A percentile compares a stretch with the other conserved stretches of the same genome.
phyloP scores from a whole-genome alignment of 129 eudicot species.

The Flaveria sonorensis region DNA sequence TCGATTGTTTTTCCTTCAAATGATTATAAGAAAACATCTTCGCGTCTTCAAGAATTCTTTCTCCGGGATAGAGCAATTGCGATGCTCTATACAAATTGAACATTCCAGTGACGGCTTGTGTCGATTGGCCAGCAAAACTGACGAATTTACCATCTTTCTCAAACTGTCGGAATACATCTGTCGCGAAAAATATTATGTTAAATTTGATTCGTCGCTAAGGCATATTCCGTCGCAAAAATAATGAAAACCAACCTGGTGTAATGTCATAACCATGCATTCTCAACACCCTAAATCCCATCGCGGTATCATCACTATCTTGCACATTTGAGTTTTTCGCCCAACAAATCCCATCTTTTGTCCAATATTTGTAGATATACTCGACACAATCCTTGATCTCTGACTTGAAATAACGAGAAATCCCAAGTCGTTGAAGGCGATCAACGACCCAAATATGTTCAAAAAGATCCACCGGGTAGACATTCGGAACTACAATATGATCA shows the following conservation, averaged over 20 bases:
- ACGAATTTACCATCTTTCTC: constrained; percentile 73
- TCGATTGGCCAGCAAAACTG: constrained; percentile 79
- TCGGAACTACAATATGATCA: constrained; percentile 58
- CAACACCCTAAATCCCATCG: constrained; percentile 88
- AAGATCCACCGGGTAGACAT: constrained; percentile 93
- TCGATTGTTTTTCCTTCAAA: constrained; percentile 60
- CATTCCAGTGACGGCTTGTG: constrained; percentile 95
- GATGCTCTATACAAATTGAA: constrained; percentile 79
- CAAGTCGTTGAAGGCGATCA: constrained; percentile 80
- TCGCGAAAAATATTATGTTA: constrained; percentile 10
- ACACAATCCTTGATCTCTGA: constrained; percentile 67
- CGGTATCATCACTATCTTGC: constrained; percentile 94
- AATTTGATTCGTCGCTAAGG: not conserved
- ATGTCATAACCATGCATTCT: constrained; percentile 79
- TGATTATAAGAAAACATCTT: constrained; percentile 51
- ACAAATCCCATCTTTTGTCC: constrained; percentile 79
- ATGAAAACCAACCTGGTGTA: constrained; percentile 57
- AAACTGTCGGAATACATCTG: constrained; percentile 76
- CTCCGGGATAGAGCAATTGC: constrained; percentile 68
- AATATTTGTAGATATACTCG: constrained; percentile 63
- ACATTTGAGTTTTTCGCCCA: constrained; percentile 87
- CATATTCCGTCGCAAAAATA: too few species aligned
- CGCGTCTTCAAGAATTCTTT: constrained; percentile 68
- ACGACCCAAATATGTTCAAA: constrained; percentile 86
- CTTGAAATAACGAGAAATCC: constrained; percentile 73